Evolutionary conservation across 176 grass and related monocot species (phyloP), one percentile per base, ranked within the genome.

Genomic region (Eleusine coracana): DNA sequence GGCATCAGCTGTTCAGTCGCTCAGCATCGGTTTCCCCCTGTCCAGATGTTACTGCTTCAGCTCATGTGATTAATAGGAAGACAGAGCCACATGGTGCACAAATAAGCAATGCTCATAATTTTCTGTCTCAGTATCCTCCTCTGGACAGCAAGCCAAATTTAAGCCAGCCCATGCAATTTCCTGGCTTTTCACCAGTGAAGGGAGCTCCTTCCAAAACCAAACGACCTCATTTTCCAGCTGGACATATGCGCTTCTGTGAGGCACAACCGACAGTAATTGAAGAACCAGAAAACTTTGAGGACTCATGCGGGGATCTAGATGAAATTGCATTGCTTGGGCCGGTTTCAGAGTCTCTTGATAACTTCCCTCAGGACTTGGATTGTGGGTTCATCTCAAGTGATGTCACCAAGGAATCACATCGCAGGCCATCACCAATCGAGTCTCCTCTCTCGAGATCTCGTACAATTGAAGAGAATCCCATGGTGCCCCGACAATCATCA

Each of bases 291-390:
- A 77, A 76, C 17, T 98, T 98, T 89, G 96, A 98, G 77, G 92
- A 95, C 80, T 92, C 95, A 10, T 94, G 88, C 80, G 92, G 91
- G 69, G 90, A 95, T 88, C 92, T 90, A 78, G 90, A 95, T 82
- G 80, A 84, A 37, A 91, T 91, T 14, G 84, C 88, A 14, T 95
- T 93, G 49, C 88, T 98, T 88, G 92, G 90, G 50, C 88, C 92
- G 69, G 90, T 98, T 86, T 98, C 86, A 42, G 90, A 98, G 61
- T 87, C 88, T 68, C 65, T 95, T 73, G 86, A 91, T 82, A 76
- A 89, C 79, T 92, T 93, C 50, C 89, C 92, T 68, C n/a, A 45
- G 5, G 90, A 97, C 56, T 76, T 89, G 13, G 92, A 76, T 59
- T 60, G 46, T 62, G 74, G 82, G 56, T 95, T 93, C 60, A 70